Evolutionary conservation across 2,329 filamentous ascomycete genomes (phyloP).

Genomic region (Intubia oerlemansii): DNA sequence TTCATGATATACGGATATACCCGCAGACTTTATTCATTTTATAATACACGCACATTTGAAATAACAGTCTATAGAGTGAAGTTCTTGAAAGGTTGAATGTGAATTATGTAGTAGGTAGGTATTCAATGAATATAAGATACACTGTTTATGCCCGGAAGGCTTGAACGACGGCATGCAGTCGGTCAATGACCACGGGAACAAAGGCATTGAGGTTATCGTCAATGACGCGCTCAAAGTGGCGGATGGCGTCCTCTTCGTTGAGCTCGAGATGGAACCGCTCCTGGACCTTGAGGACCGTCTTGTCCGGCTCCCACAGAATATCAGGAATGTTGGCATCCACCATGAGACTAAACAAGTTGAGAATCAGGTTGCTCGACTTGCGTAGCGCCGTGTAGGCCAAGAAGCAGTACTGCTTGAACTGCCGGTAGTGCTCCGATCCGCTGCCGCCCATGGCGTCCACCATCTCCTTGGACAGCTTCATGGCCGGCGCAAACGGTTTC

Average conservation of each 20-base stretch:
- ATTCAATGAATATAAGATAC: background rate
- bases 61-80: too few species aligned
- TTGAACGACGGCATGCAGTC: slow-evolving; percentile 83
- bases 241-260: slow-evolving; percentile 76
- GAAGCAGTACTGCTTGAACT: slow-evolving; percentile 92
- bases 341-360: slow-evolving; percentile 94
- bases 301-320: slow-evolving; percentile 78
- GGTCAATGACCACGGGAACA: slow-evolving; percentile 86
- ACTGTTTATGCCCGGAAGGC: slow-evolving; percentile 58
- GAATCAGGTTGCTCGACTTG: slow-evolving; percentile 73
- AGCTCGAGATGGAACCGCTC: slow-evolving; percentile 86
- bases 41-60: too few species aligned
- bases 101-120: background rate
- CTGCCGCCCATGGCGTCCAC: slow-evolving; percentile 93
- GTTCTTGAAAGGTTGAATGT: too few species aligned
- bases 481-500: slow-evolving; percentile 88
- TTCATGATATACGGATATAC: too few species aligned
- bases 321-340: slow-evolving; percentile 94
- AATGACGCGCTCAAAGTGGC: slow-evolving; percentile 73
- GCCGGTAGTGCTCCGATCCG: slow-evolving; percentile 57
- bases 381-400: slow-evolving; percentile 80
- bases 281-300: slow-evolving; percentile 84
- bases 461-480: slow-evolving; percentile 97
- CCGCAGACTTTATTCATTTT: too few species aligned
- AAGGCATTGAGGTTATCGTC: slow-evolving; percentile 78